Conservation (phyloP, 306 rosid genomes). For the Myrica gale region DNA sequence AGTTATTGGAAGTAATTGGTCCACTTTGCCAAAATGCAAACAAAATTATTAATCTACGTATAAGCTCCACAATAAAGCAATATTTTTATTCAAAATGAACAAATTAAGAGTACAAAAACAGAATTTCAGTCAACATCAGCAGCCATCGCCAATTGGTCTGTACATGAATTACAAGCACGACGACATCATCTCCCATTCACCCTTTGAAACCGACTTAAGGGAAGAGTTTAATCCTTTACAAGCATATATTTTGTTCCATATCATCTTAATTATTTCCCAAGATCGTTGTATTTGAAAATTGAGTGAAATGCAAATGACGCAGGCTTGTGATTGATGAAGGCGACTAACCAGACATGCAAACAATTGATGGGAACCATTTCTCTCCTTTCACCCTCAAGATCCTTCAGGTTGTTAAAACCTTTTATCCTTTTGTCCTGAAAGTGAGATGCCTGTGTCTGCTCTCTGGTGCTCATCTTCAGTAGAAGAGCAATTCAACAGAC, state of each 20-base stretch:
- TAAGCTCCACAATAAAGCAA: conserved; percentile 17
- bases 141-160: conserved; percentile 49
- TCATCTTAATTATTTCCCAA: conserved; percentile 36
- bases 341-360: conserved; percentile 46
- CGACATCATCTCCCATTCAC: conserved; percentile 35
- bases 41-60: background rate
- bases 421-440: conserved; percentile 36
- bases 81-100: conserved; percentile 39
- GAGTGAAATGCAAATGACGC: conserved; percentile 35
- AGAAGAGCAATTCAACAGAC: conserved; percentile 25
- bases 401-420: conserved; percentile 27
- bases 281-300: conserved; percentile 35
- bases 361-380: conserved; percentile 38
- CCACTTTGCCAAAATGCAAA: conserved; percentile 6
- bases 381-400: conserved; percentile 23
- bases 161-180: conserved; percentile 56
- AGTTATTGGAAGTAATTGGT: background rate
- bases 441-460: conserved; percentile 39
- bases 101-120: conserved; percentile 40
- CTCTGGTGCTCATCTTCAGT: conserved; percentile 36
- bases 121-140: conserved; percentile 32
- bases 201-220: conserved; percentile 44
- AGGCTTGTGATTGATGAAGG: conserved; percentile 37
- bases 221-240: conserved; percentile 50
- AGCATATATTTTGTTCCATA: conserved; percentile 38